These are phyloP conservation scores for Apiospora malaysiana DNA, from an alignment of 2,329 filamentous ascomycete species.

Conservation along the genomic window DNA sequence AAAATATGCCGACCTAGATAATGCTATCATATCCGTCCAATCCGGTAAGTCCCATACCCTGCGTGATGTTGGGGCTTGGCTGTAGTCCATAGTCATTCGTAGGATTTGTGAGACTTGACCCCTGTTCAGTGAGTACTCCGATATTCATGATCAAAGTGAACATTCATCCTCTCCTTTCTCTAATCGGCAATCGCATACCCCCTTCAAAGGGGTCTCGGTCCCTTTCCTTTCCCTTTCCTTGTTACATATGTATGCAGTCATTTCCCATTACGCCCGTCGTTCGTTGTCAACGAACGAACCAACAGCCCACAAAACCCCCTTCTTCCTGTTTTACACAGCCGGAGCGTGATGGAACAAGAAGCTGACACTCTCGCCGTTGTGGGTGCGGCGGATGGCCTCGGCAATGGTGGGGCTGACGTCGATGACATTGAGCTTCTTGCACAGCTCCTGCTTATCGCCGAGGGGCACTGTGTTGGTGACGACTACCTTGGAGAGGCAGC, in stretches of 20 bases:
- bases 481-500: slow-evolving; percentile 71
- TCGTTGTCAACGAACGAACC: no score
- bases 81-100: neutral
- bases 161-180: neutral
- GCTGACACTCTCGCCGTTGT: slow-evolving; percentile 64
- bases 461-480: slow-evolving; percentile 83
- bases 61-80: neutral
- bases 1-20: slow-evolving; percentile 12
- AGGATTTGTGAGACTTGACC: neutral
- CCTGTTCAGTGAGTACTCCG: neutral
- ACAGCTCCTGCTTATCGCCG: slow-evolving; percentile 73
- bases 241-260: neutral
- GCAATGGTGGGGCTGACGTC: slow-evolving; percentile 76
- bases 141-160: no score
- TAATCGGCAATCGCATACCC: neutral
- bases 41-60: neutral
- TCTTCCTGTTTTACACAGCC: neutral
- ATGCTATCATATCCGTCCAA: neutral
- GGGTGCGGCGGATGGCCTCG: slow-evolving; percentile 62
- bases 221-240: neutral
- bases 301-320: neutral
- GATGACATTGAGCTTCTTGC: slow-evolving; percentile 74
- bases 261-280: neutral
- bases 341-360: slow-evolving; percentile 43
- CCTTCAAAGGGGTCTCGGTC: neutral